phyloP scores from a whole-genome alignment of 208 protist genomes.

The Kentomonas sorsogonicus region DNA sequence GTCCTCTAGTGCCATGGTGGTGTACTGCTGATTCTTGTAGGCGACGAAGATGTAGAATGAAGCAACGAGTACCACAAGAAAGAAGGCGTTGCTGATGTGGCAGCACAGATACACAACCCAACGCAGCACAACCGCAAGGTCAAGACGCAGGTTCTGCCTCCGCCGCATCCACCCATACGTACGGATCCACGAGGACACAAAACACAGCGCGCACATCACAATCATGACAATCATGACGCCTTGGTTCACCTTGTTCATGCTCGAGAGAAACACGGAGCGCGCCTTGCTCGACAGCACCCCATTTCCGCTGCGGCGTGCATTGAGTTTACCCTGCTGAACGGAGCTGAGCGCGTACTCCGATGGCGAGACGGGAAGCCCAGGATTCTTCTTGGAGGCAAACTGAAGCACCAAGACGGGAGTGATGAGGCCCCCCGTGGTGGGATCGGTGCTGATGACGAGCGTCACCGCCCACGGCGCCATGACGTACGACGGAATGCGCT shows the following conservation, averaged over 20 bases:
- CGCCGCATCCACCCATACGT: conserved; percentile 83
- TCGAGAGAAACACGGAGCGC: conserved; percentile 29
- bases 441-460: conserved; percentile 23
- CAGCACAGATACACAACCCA: conserved; percentile 73
- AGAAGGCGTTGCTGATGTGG: conserved; percentile 69
- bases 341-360: not conserved
- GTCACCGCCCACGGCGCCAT: conserved; percentile 27
- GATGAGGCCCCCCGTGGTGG: not conserved
- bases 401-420: conserved; percentile 49
- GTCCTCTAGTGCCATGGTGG: conserved; percentile 28
- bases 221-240: conserved; percentile 56
- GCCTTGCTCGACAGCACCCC: too few relatives aligned
- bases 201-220: conserved; percentile 43
- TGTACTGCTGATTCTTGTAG: conserved; percentile 47
- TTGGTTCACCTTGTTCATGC: conserved; percentile 21
- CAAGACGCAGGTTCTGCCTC: conserved; percentile 64
- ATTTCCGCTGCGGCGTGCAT: not conserved
- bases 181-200: conserved; percentile 54
- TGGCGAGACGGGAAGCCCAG: conserved; percentile 7
- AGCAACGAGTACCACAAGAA: conserved; percentile 34
- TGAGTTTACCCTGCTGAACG: not conserved
- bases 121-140: conserved; percentile 32
- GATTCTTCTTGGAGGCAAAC: conserved; percentile 41
- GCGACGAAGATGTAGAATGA: conserved; percentile 73
- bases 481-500: conserved; percentile 16